Evolutionary conservation across 768 basidiomycete species (phyloP).

Genomic region (Podaxis rugospora): DNA sequence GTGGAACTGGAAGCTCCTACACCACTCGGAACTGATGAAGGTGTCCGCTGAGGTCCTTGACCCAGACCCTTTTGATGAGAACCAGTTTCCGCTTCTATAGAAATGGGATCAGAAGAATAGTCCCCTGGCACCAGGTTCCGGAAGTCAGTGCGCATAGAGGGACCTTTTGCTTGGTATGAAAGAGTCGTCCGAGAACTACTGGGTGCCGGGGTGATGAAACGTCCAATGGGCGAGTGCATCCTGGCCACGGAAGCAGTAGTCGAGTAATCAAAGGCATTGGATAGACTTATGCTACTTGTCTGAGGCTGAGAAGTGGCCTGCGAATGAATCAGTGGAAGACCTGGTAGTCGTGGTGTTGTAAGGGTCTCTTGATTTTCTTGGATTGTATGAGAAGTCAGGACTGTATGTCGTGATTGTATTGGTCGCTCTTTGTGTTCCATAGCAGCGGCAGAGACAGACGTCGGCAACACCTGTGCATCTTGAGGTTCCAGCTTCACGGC

Average conservation of each 20-base stretch:
- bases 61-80: not conserved
- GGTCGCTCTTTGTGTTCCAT: not conserved
- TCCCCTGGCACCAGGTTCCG: not conserved
- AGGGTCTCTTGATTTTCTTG: not conserved
- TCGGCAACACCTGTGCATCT: not conserved
- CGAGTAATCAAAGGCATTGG: not conserved
- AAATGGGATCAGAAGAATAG: not conserved
- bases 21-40: not conserved
- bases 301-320: not conserved
- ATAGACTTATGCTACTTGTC: not conserved
- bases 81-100: not conserved
- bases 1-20: not conserved
- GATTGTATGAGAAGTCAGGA: not conserved
- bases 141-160: slow-evolving; percentile 9
- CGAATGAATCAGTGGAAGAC: not conserved
- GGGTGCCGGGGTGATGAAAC: not conserved
- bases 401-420: not conserved
- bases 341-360: not conserved
- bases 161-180: not conserved
- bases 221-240: not conserved
- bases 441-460: not conserved
- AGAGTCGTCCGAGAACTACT: not conserved
- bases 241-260: no score
- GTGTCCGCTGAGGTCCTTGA: not conserved
- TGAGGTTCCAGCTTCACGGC: not conserved